Conservation (phyloP, 2,329 filamentous ascomycete genomes). For the Acrocalymma vagum region DNA sequence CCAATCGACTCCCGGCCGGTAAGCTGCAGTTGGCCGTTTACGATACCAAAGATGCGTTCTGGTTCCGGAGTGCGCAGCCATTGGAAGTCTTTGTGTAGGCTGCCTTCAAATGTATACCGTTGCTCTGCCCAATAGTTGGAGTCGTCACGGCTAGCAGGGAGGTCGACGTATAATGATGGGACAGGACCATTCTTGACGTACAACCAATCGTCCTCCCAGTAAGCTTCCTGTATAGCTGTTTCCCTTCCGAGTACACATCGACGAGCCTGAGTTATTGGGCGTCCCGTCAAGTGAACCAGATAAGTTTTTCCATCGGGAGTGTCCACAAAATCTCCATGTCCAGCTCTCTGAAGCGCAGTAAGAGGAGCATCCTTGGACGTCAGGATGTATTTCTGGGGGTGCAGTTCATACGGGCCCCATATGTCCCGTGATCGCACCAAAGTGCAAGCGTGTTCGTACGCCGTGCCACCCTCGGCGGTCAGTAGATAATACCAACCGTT, state of each 20-base stretch:
- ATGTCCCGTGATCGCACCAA: slow-evolving; percentile 49
- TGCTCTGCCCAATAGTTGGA: slow-evolving; percentile 52
- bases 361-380: slow-evolving; percentile 48
- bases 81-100: slow-evolving; percentile 63
- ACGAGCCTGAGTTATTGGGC: slow-evolving; percentile 40
- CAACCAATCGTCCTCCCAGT: slow-evolving; percentile 69
- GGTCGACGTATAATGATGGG: slow-evolving; percentile 51
- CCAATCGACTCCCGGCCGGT: slow-evolving; percentile 62
- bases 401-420: slow-evolving; percentile 52
- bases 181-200: slow-evolving; percentile 66
- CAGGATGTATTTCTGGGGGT: slow-evolving; percentile 52
- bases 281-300: slow-evolving; percentile 43
- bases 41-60: slow-evolving; percentile 58
- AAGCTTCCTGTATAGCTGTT: slow-evolving; percentile 63
- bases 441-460: slow-evolving; percentile 49
- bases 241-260: slow-evolving; percentile 48
- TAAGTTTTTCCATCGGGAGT: slow-evolving; percentile 43
- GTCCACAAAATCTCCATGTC: slow-evolving; percentile 49
- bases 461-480: slow-evolving; percentile 50
- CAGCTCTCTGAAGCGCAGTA: slow-evolving; percentile 42
- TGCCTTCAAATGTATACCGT: slow-evolving; percentile 56
- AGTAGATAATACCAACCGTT: slow-evolving; percentile 48
- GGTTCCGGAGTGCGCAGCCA: slow-evolving; percentile 64
- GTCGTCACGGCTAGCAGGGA: slow-evolving; percentile 38
- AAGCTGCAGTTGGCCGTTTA: slow-evolving; percentile 57